Percentiles rank a stretch among this genome's conserved stretches.
Conservation (phyloP, 257 asterid genomes). For the Lycium ferocissimum region DNA sequence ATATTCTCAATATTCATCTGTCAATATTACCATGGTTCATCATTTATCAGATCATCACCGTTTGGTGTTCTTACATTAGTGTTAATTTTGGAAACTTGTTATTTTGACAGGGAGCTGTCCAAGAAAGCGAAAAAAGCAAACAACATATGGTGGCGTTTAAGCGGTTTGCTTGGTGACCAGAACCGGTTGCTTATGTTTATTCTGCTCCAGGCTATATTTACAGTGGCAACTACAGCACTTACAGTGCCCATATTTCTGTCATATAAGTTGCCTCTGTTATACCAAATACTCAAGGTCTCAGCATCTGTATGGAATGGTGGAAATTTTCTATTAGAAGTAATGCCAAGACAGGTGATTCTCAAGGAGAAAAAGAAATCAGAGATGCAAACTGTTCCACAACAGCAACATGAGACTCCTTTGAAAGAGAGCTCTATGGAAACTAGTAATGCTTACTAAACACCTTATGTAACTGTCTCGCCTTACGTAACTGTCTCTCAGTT, state of each 20-base stretch:
- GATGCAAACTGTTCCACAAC: slow-evolving; percentile 36
- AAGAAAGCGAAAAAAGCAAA: slow-evolving; percentile 95
- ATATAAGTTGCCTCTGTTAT: slow-evolving; percentile 64
- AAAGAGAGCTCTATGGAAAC: not conserved
- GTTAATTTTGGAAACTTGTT: not conserved
- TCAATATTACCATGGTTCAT: too few relatives aligned
- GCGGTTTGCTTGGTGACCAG: slow-evolving; percentile 94
- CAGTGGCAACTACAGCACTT: slow-evolving; percentile 86
- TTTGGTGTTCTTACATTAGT: not conserved
- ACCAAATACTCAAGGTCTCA: slow-evolving; percentile 86
- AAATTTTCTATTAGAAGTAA: slow-evolving; percentile 86
- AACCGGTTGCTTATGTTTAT: slow-evolving; percentile 93
- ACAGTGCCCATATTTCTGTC: slow-evolving; percentile 92
- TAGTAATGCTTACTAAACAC: slow-evolving; percentile 34
- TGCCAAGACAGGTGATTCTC: slow-evolving; percentile 89
- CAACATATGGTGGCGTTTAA: slow-evolving; percentile 90
- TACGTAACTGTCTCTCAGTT: not conserved
- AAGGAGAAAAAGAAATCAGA: slow-evolving; percentile 74
- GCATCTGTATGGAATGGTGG: slow-evolving; percentile 98
- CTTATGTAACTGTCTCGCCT: not conserved
- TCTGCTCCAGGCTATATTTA: slow-evolving; percentile 82
- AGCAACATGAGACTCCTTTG: not conserved
- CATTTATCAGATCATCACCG: too few relatives aligned
- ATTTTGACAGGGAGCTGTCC: slow-evolving; percentile 70
- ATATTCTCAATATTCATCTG: too few relatives aligned